A percentile compares a stretch with the other conserved stretches of the same genome.
Evolutionary conservation across 1,284 basidiomycete species (phyloP).

Genomic region (Pascua sp.): DNA sequence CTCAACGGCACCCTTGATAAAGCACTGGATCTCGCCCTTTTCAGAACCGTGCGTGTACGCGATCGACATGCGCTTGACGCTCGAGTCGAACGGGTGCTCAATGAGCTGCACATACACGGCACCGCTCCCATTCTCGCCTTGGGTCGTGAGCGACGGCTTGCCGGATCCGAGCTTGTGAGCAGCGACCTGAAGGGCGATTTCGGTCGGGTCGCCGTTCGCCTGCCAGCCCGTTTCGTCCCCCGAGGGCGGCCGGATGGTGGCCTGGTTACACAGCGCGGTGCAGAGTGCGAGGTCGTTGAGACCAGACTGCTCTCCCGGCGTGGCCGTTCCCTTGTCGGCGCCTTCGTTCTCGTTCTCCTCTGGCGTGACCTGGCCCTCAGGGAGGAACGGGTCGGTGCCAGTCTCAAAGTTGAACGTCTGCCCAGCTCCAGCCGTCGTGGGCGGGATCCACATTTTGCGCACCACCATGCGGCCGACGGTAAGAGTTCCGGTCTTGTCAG

Average conservation of each 20-base stretch:
- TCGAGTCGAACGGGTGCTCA: slow-evolving; percentile 62
- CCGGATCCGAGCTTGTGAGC: slow-evolving; percentile 55
- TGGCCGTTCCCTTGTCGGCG: neutral
- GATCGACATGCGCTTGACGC: slow-evolving; percentile 62
- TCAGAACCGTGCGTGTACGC: slow-evolving; percentile 41
- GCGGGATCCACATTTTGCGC: slow-evolving; percentile 59
- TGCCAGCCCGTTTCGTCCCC: slow-evolving; percentile 57
- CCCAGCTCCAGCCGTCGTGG: slow-evolving; percentile 33
- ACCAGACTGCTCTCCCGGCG: slow-evolving; percentile 6
- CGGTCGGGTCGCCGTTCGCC: slow-evolving; percentile 67
- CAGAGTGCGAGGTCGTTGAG: slow-evolving; percentile 50
- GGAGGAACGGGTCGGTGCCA: slow-evolving; percentile 51
- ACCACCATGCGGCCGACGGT: slow-evolving; percentile 58
- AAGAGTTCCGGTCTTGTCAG: slow-evolving; percentile 65
- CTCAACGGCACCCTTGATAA: slow-evolving; percentile 64
- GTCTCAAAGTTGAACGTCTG: slow-evolving; percentile 49
- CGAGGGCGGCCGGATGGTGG: slow-evolving; percentile 46
- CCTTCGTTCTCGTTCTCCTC: slow-evolving; percentile 37
- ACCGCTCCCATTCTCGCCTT: too few relatives aligned
- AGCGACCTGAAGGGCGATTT: slow-evolving; percentile 64
- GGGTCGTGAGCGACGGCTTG: slow-evolving; percentile 44
- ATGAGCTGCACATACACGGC: slow-evolving; percentile 40
- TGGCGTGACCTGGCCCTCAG: slow-evolving; percentile 44
- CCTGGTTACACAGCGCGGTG: slow-evolving; percentile 54
- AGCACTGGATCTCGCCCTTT: slow-evolving; percentile 26